These are phyloP conservation scores for Pseudofabraea citricarpa DNA, from an alignment of 2,329 filamentous ascomycete species.

Conservation along the genomic window DNA sequence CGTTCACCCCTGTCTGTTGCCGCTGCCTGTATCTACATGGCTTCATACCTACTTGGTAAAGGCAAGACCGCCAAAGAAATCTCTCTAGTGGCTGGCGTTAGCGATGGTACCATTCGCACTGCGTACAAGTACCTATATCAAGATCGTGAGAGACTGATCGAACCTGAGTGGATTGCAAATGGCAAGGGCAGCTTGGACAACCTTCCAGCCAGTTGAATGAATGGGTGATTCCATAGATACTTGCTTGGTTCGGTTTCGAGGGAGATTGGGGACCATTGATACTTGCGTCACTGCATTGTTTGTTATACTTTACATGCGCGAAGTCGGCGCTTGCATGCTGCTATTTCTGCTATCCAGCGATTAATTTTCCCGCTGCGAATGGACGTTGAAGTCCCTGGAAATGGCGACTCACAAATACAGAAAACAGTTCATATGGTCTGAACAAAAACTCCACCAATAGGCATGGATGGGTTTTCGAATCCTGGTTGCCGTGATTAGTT, in stretches of 20 bases:
- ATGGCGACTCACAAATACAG: neutral
- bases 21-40: constrained; percentile 95
- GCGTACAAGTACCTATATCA: constrained; percentile 86
- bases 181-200: constrained; percentile 67
- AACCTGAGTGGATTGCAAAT: constrained; percentile 67
- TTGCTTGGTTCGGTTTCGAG: neutral
- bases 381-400: neutral
- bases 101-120: constrained; percentile 93
- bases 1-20: constrained; percentile 92
- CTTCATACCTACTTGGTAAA: constrained; percentile 79
- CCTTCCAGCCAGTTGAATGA: constrained; percentile 51
- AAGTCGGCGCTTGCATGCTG: neutral
- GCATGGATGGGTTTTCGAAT: too few relatives aligned
- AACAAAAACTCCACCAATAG: too few relatives aligned
- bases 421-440: neutral
- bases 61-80: constrained; percentile 82
- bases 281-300: neutral
- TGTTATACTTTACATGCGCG: neutral
- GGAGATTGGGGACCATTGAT: neutral
- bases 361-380: neutral
- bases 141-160: constrained; percentile 69
- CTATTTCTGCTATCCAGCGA: too few relatives aligned
- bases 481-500: neutral
- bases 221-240: constrained; percentile 23
- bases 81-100: constrained; percentile 77